Conservation (phyloP, 192 early-diverging fungal genomes). For the Backusella circina region DNA sequence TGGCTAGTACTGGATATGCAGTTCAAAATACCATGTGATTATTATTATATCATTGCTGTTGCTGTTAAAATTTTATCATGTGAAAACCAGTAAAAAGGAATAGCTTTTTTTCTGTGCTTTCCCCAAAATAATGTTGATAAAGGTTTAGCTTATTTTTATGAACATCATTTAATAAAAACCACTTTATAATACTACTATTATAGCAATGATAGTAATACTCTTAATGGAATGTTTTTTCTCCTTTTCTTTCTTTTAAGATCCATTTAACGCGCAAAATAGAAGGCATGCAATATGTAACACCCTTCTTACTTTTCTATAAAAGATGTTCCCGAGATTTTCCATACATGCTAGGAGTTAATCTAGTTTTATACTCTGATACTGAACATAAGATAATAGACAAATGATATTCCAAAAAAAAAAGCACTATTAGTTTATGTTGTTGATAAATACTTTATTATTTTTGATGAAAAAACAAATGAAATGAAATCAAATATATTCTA, state of each 20-base stretch:
- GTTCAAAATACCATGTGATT: background rate
- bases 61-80: background rate
- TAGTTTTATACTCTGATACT: no score
- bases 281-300: background rate
- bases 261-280: background rate
- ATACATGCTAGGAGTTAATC: background rate
- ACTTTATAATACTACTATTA: background rate
- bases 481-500: background rate
- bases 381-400: background rate
- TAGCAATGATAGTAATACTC: background rate
- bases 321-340: background rate
- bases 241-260: background rate
- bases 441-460: background rate
- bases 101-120: background rate
- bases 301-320: background rate
- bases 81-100: background rate
- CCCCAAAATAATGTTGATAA: background rate
- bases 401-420: background rate
- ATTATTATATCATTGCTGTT: background rate
- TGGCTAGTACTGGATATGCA: background rate
- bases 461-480: constrained; percentile 7
- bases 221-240: background rate
- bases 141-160: background rate
- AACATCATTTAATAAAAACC: background rate
- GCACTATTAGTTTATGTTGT: background rate